Evolutionary conservation across 129 eudicot genomes (phyloP).

Genomic region (Tagetes erecta): DNA sequence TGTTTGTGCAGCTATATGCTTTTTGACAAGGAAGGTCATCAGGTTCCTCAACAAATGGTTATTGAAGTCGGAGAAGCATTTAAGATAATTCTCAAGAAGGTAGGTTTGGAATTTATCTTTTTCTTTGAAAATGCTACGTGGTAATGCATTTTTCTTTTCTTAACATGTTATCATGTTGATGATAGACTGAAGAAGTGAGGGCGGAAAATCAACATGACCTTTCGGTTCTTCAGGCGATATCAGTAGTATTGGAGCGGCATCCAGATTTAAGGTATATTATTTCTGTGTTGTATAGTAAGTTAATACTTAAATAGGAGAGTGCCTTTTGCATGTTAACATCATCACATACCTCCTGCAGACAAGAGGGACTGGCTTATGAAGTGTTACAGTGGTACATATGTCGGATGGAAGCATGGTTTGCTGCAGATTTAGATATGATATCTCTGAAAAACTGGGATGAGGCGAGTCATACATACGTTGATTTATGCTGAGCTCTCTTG

Average conservation of each 20-base stretch:
- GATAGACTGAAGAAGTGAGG: constrained; percentile 86
- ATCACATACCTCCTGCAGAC: constrained; percentile 41
- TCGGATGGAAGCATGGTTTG: constrained; percentile 99
- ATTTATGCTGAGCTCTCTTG: background rate
- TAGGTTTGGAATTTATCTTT: constrained; percentile 14
- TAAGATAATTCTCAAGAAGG: constrained; percentile 83
- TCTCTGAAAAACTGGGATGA: constrained; percentile 95
- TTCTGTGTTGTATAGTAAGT: background rate
- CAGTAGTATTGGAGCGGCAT: constrained; percentile 73
- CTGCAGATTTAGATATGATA: constrained; percentile 94
- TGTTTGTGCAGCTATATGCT: constrained; percentile 63
- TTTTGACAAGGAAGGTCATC: constrained; percentile 72
- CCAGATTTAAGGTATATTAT: constrained; percentile 68
- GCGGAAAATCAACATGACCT: constrained; percentile 68
- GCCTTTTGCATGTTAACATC: constrained; percentile 3
- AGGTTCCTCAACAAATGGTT: constrained; percentile 77
- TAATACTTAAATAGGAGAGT: constrained; percentile 4
- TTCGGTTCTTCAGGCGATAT: constrained; percentile 82
- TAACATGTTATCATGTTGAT: constrained; percentile 6
- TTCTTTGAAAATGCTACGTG: background rate
- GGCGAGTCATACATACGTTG: constrained; percentile 45
- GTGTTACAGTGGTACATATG: constrained; percentile 96
- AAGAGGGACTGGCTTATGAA: constrained; percentile 88
- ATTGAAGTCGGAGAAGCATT: constrained; percentile 81
- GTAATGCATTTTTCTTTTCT: background rate